Percentiles rank a stretch among this genome's conserved stretches.
phyloP scores from a whole-genome alignment of 768 basidiomycete species.

The Mycena olivaceomarginata region DNA sequence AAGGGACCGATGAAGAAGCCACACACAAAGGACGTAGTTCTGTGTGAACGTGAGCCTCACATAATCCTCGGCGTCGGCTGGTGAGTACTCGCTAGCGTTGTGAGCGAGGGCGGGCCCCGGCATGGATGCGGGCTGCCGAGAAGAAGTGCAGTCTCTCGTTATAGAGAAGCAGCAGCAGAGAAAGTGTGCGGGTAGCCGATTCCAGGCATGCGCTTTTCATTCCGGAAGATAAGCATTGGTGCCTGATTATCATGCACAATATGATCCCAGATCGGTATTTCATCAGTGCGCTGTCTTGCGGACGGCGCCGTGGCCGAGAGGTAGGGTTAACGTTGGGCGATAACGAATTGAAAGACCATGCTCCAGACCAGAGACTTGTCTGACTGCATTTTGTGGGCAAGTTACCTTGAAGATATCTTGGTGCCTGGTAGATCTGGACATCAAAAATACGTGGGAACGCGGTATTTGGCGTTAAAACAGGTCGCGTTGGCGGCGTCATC shows the following conservation, averaged over 20 bases:
- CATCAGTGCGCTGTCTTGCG: too few species aligned
- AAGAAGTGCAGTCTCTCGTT: too few species aligned
- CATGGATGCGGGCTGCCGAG: conserved; percentile 15
- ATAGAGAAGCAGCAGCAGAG: not conserved
- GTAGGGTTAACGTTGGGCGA: too few species aligned
- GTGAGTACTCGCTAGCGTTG: conserved; percentile 30
- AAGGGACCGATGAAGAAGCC: not conserved
- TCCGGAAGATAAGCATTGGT: conserved; percentile 14
- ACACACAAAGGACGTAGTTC: conserved; percentile 35
- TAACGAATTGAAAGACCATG: too few species aligned
- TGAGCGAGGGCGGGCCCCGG: conserved; percentile 37
- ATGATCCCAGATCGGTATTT: too few species aligned
- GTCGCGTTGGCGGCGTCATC: not conserved
- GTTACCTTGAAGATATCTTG: not conserved
- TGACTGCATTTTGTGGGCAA: too few species aligned
- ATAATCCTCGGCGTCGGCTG: conserved; percentile 26
- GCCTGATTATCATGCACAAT: not conserved
- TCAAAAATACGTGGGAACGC: not conserved
- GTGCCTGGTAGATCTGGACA: not conserved
- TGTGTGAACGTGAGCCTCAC: conserved; percentile 24
- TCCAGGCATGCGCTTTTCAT: conserved; percentile 19
- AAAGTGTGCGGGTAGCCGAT: not conserved
- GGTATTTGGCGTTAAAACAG: too few species aligned
- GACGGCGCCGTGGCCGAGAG: too few species aligned
- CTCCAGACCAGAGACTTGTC: too few species aligned